Base-by-base conservation (phyloP, 345 rosid genomes). In the Salix viminalis region DNA sequence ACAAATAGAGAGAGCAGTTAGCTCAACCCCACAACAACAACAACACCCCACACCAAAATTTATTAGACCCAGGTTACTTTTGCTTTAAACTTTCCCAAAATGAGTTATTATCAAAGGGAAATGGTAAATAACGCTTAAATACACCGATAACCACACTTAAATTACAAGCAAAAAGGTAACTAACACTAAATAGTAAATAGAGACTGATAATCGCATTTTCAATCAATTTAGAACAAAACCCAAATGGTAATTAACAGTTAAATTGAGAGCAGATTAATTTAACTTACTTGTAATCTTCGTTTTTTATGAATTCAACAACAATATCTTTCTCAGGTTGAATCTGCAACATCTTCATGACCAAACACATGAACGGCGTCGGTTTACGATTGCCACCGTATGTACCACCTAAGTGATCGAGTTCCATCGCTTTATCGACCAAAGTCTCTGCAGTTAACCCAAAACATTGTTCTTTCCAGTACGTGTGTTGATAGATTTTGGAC, bases 321-420 rank as follows among this genome's bases (percentile, higher is more conserved):
- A 95, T 90, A 34, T 91, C 97, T 62, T 95, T 95, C 82, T 93
- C 97, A 26, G 97, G 99, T 82, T 93, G 99, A 77, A 95, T 93
- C 77, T 95, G 97, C 34, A 93, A 90, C 97, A 93, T 93, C 85
- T 95, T 95, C 87, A 91, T 77, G 82, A 91, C 84, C 21, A 90
- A 84, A 70, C 97, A 95, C 76, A 93, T 87, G 81, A 95, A 95
- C 2, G 97, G 97, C 6, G 97, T 86, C 30, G 97, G 97, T 75
- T 89, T 91, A 12, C 92, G 89, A 76, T 81, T 94, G n/a, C 98
- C 98, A 6, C 97, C 97, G 73, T 71, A 86, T 26, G 97, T 89
- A 2, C 97, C 97, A 4, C 99, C 99, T 42, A 93, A 69, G 73
- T 90, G 96, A 81, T 91, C 94, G 67, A 95, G 94, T 84, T 93